Conservation (phyloP, 441 rosid genomes). For the Eruca vesicaria region DNA sequence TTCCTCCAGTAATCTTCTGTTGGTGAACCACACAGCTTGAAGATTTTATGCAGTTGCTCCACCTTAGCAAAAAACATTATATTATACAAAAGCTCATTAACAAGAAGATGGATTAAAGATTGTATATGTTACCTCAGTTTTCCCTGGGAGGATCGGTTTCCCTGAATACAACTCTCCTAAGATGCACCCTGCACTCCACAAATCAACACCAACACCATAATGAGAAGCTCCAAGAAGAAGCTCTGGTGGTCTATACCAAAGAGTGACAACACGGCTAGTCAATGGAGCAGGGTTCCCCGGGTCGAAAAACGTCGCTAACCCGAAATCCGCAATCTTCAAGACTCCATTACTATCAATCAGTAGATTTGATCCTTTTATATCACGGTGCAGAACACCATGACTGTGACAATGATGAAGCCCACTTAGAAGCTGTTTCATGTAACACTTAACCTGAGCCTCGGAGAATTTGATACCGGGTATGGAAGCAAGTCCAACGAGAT, state of each 20-base stretch:
- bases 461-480: slow-evolving; percentile 59
- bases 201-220: slow-evolving; percentile 64
- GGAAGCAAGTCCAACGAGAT: slow-evolving; percentile 63
- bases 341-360: slow-evolving; percentile 54
- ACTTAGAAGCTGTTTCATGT: slow-evolving; percentile 56
- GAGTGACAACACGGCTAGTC: slow-evolving; percentile 71
- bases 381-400: slow-evolving; percentile 58
- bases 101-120: neutral
- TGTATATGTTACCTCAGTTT: slow-evolving; percentile 49
- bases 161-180: slow-evolving; percentile 60
- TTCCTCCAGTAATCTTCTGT: slow-evolving; percentile 69
- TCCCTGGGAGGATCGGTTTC: slow-evolving; percentile 67
- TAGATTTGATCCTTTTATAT: slow-evolving; percentile 66
- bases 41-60: slow-evolving; percentile 66
- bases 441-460: slow-evolving; percentile 61
- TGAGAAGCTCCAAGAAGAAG: slow-evolving; percentile 73
- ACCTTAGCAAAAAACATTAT: slow-evolving; percentile 37
- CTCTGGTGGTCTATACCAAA: slow-evolving; percentile 77
- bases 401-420: slow-evolving; percentile 69
- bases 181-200: slow-evolving; percentile 74
- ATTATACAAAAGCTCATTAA: neutral
- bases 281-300: slow-evolving; percentile 53
- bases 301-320: slow-evolving; percentile 60
- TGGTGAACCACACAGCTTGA: slow-evolving; percentile 70
- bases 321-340: slow-evolving; percentile 69